Evolutionary conservation across 23 red algal genomes (phyloP).

Genomic region (Agarophyton chilense): DNA sequence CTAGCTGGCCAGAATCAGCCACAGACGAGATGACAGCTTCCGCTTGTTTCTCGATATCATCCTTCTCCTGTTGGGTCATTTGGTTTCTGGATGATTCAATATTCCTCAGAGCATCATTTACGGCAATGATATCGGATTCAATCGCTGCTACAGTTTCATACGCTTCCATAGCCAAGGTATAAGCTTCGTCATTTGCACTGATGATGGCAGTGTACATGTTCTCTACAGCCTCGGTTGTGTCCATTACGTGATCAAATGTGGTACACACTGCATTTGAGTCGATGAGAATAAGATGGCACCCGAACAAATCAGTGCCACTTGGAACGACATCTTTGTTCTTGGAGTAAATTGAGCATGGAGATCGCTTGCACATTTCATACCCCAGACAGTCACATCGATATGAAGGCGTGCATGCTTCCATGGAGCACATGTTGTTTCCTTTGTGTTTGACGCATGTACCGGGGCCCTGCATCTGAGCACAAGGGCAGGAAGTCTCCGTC

Average conservation of each 20-base stretch:
- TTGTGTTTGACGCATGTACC: slow-evolving; percentile 13
- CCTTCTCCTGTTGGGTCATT: not conserved
- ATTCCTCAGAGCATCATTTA: slow-evolving; percentile 1
- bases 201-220: not conserved
- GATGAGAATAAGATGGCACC: slow-evolving; percentile 4
- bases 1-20: not conserved
- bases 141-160: slow-evolving; percentile 11
- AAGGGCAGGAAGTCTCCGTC: slow-evolving; percentile 30
- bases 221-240: slow-evolving; percentile 21
- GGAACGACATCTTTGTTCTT: slow-evolving; percentile 6
- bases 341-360: not conserved
- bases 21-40: not conserved
- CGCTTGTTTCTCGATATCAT: slow-evolving; percentile 1
- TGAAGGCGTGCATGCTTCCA: slow-evolving; percentile 15
- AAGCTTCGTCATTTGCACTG: not conserved
- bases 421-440: slow-evolving; percentile 13
- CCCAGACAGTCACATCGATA: slow-evolving; percentile 54
- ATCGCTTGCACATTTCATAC: slow-evolving; percentile 40
- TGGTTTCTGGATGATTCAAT: not conserved
- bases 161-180: not conserved
- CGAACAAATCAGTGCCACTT: not conserved
- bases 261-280: slow-evolving; percentile 13
- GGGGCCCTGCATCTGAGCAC: not conserved
- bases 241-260: slow-evolving; percentile 27
- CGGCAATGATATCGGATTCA: not conserved